A percentile compares a stretch with the other conserved stretches of the same genome.
These are phyloP conservation scores for Curvularia spicifera DNA, from an alignment of 2,329 filamentous ascomycete genomes.

Conservation along the genomic window DNA sequence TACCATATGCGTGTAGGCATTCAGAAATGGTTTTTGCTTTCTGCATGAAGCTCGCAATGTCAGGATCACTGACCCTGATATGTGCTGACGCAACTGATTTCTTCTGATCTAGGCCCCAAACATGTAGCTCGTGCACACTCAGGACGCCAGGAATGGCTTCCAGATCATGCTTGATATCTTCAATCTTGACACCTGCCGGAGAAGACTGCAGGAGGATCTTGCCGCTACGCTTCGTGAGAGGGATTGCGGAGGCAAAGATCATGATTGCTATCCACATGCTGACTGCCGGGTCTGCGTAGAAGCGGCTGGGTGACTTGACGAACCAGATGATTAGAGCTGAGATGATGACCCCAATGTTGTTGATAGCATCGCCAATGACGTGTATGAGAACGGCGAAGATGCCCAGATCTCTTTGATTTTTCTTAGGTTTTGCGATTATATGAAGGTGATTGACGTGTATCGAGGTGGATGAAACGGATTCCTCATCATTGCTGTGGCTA, in stretches of 20 bases:
- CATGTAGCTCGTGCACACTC: slow-evolving; percentile 73
- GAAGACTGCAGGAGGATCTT: slow-evolving; percentile 72
- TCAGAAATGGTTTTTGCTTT: slow-evolving; percentile 68
- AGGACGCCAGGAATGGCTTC: slow-evolving; percentile 71
- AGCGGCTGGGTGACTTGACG: slow-evolving; percentile 62
- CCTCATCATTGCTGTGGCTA: slow-evolving; percentile 27
- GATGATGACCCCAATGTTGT: slow-evolving; percentile 77
- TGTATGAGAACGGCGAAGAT: slow-evolving; percentile 75
- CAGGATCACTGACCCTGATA: slow-evolving; percentile 65
- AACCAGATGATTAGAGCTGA: slow-evolving; percentile 74
- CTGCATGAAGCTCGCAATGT: slow-evolving; percentile 64
- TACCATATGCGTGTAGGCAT: slow-evolving; percentile 75
- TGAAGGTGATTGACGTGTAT: slow-evolving; percentile 40
- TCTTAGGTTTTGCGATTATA: slow-evolving; percentile 28
- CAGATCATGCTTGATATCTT: slow-evolving; percentile 71
- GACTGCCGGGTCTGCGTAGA: slow-evolving; percentile 74
- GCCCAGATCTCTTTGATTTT: slow-evolving; percentile 62
- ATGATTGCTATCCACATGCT: slow-evolving; percentile 75
- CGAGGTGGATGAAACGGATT: slow-evolving; percentile 17
- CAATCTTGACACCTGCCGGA: slow-evolving; percentile 64
- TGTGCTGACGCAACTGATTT: slow-evolving; percentile 75
- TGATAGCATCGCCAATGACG: slow-evolving; percentile 73
- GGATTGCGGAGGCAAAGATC: slow-evolving; percentile 69
- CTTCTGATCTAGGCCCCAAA: slow-evolving; percentile 75
- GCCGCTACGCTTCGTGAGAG: slow-evolving; percentile 67